Evolutionary conservation across 2,329 filamentous ascomycete species (phyloP), one percentile per base, ranked within the genome.

Genomic region (Monosporascus sp.): DNA sequence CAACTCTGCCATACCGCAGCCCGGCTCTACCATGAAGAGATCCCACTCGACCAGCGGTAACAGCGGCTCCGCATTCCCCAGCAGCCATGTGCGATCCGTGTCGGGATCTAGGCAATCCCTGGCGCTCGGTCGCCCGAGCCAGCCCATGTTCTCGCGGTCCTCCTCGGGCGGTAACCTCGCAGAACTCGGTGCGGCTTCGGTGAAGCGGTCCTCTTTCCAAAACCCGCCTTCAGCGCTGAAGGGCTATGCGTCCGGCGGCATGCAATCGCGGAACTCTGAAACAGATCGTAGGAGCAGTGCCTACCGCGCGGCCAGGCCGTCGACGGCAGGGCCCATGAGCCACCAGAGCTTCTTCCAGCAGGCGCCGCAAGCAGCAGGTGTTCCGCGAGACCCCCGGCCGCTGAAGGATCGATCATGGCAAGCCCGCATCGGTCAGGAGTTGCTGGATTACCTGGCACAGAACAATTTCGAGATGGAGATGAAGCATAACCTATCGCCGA

Each of bases 401-500:
- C 76, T 97, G 51, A 89, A 87, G 66, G 91, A 97, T 66, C 80
- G 89, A 38, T 80, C 81, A 22, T 96, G 88, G 62, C 89, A 95
- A 67, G 80, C 84, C 31, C 84, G 87, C 53, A 92, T 99, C 70
- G 90, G 88, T 7, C 88, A 94, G 62, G 92, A 99, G 65, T 74
- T 99, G 52, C 75, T 96, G 60, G 94, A 99, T 61, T 99, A 96
- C 68, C 80, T 99, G 67, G 86, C 90, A 1, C 86, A 92, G 53
- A 87, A 97, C 70, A 96, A 97, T 67, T 99, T 97, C 65, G 94
- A 99, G 72, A 85, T 97, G 80, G 92, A 97, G 63, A 96, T 95
- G 86, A 97, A 96, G 73, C 89, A 97, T 69, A 87, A 85, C 1
- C 77, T 99, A n/a, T 89, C 90, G 1, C 87, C 89, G 58, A 97